Evolutionary conservation across 1,284 basidiomycete genomes (phyloP), one percentile per base, ranked within the genome.

Genomic region (Coniferiporia sulphurascens): DNA sequence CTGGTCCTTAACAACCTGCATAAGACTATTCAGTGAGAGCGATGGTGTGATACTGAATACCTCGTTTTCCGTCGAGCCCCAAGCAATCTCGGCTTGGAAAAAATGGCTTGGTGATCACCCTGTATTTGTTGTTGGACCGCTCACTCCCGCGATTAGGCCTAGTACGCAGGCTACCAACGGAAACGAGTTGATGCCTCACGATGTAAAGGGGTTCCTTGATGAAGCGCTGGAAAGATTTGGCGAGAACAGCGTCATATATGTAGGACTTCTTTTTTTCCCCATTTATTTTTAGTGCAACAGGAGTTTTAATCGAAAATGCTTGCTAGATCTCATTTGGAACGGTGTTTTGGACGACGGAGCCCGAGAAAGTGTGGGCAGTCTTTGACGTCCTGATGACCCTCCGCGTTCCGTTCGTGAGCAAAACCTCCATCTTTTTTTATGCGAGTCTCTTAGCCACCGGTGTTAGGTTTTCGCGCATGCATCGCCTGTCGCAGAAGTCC

Each of bases 321-420:
- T 48, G 13, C 34, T 4, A 63, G 62, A 41, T 63, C 21, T 61
- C 62, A 9, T 63, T 63, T 48, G 62, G 62, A 36, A 61, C 55
- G 1, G 48, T 52, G 4, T 63, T 53, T 17, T 63, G 62, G 62
- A 56, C 60, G 4, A 55, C 43, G 7, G 52, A 52, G 22, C 45
- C 55, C 22, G 59, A 63, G 38, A 46, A 56, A 44, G 45, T 63
- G 4, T 63, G 55, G 58, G 34, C 51, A 2, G 36, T 63, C 5
- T 10, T 63, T 7, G 59, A 60, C 48, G 32, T 32, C n/a, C 50
- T 63, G 9, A 51, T 60, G 2, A 44, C 56, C 5, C 48, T 27
- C 13, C 19, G 19, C 19, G 48, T 58, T 3, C 62, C 62, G 5
- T 63, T 63, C 36, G 62, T 63, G 36, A 27, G 58, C 36, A 1